phyloP scores from a whole-genome alignment of 768 basidiomycete genomes.

The Lentinula boryana region DNA sequence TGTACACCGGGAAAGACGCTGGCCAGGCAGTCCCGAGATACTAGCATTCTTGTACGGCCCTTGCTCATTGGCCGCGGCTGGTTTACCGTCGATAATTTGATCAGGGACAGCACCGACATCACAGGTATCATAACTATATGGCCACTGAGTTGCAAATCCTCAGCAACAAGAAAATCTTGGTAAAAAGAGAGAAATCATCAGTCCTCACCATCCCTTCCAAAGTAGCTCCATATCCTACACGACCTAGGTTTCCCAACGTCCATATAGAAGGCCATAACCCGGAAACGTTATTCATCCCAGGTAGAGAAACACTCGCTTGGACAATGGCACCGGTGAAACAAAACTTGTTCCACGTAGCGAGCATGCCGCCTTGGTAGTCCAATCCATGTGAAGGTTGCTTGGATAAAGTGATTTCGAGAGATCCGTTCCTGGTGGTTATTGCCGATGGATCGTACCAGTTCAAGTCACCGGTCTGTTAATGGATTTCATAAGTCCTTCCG shows the following conservation, averaged over 20 bases:
- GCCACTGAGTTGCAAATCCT: slow-evolving; percentile 36
- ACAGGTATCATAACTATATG: slow-evolving; percentile 61
- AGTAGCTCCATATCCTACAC: slow-evolving; percentile 67
- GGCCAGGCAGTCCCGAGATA: slow-evolving; percentile 42
- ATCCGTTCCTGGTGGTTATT: slow-evolving; percentile 64
- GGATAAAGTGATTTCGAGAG: slow-evolving; percentile 67
- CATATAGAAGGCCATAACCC: slow-evolving; percentile 15
- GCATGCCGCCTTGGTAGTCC: slow-evolving; percentile 40
- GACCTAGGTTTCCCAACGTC: slow-evolving; percentile 46
- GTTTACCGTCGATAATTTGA: slow-evolving; percentile 42
- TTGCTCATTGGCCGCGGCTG: slow-evolving; percentile 36
- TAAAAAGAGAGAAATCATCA: not conserved
- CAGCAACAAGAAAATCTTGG: not conserved
- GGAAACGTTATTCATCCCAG: slow-evolving; percentile 1
- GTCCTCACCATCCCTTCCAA: slow-evolving; percentile 52
- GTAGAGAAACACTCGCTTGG: slow-evolving; percentile 27
- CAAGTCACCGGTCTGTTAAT: slow-evolving; percentile 48
- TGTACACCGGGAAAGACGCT: slow-evolving; percentile 51
- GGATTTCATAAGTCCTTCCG: no score
- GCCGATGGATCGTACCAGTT: slow-evolving; percentile 76
- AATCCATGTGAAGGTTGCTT: slow-evolving; percentile 61
- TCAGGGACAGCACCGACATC: slow-evolving; percentile 54
- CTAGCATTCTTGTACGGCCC: slow-evolving; percentile 20
- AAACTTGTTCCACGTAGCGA: slow-evolving; percentile 50
- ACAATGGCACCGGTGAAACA: slow-evolving; percentile 79